Evolutionary conservation across 306 rosid species (phyloP), one percentile per base, ranked within the genome.

Genomic region (Quercus cerris): DNA sequence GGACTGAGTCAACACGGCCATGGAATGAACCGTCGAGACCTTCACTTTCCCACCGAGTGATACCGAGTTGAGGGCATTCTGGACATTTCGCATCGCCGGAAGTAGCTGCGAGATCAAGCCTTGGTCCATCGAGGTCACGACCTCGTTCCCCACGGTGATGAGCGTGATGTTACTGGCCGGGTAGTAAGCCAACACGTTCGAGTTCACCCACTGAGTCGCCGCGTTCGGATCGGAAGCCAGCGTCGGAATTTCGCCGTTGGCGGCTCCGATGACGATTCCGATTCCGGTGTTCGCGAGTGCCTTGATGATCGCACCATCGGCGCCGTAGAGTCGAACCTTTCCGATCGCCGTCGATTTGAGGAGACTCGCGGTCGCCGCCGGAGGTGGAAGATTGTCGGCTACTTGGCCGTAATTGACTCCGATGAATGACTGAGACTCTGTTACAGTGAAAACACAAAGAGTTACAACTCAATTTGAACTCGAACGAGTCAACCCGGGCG

Each of bases 391-490:
- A 67, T 91, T 93, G 78, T 95, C 86, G 73, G 97, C 94, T 66
- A 83, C 28, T 62, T 88, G 94, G 68, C 98, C 99, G 61, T 91
- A 95, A 84, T 93, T 95, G 15, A 95, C 86, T n/a, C 98, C 99
- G 71, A 95, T 57, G 78, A 93, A 93, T 11, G 97, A 86, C 62
- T 95, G 93, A 1, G 98, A 90, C 2, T 81, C 99, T 95, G 98
- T 57, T 31, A 79, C 3, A n/a, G 54, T 49, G 54, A 4, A 5
- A 18, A 55, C 49, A 76, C 27, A 28, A 4, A 81, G 76, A 77
- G 18, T 19, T 9, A 38, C 15, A 54, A 13, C 9, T 35, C n/a
- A 23, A 15, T 61, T 59, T 31, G 2, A 38, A 82, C 46, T 67
- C 4, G 9, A 57, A 30, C 9, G 0, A 62, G 30, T 23, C 18